Conservation (phyloP, 2,329 filamentous ascomycete genomes). For the Ophiocordyceps camponoti-leonardi region DNA sequence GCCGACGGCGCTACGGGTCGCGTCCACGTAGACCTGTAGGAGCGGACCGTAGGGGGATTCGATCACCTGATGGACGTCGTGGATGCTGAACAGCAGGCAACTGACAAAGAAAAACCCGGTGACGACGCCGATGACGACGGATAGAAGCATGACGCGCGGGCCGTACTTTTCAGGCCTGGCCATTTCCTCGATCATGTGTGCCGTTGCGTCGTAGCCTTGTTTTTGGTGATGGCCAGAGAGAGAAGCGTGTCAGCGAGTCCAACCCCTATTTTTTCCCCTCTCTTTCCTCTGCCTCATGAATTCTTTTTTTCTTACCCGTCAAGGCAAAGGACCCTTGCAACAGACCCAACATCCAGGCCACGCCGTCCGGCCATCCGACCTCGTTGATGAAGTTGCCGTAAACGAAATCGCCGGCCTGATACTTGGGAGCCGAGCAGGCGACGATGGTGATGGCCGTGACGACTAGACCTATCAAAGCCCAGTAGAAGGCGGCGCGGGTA, state of each 20-base stretch:
- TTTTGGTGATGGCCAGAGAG: too few species aligned
- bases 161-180: conserved; percentile 39
- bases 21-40: conserved; percentile 46
- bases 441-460: conserved; percentile 55
- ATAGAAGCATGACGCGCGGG: conserved; percentile 49
- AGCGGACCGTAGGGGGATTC: conserved; percentile 37
- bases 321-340: conserved; percentile 33
- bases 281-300: too few species aligned
- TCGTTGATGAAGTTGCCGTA: conserved; percentile 51
- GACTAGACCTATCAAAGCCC: conserved; percentile 51
- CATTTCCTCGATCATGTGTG: conserved; percentile 40
- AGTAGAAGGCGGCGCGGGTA: conserved; percentile 53
- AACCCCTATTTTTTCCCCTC: too few species aligned
- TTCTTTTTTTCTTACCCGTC: conserved; percentile 13
- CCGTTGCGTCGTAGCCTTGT: conserved; percentile 27
- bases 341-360: conserved; percentile 38
- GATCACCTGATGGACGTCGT: conserved; percentile 39
- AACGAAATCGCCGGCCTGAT: conserved; percentile 45
- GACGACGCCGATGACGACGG: conserved; percentile 43
- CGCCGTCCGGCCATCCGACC: conserved; percentile 51
- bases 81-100: conserved; percentile 46
- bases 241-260: too few species aligned
- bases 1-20: conserved; percentile 43
- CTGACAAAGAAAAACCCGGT: conserved; percentile 47
- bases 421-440: conserved; percentile 47